Evolutionary conservation across 306 rosid species (phyloP).

Genomic region (Echinosophora koreensis): DNA sequence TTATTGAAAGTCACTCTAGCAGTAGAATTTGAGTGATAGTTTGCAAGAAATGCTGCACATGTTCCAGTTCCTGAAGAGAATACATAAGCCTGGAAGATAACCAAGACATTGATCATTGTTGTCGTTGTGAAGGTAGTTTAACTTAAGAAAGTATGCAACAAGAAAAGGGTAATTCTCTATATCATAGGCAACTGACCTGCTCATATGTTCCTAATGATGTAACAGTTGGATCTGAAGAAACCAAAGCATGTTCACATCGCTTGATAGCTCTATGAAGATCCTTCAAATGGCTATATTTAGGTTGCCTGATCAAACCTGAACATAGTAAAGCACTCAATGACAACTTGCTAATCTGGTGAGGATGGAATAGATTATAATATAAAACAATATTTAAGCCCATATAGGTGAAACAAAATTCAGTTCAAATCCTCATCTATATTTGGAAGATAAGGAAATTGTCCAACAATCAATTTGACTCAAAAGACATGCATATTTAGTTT

Average conservation of each 20-base stretch:
- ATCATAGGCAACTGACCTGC: slow-evolving; percentile 64
- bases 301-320: slow-evolving; percentile 88
- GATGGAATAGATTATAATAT: slow-evolving; percentile 8
- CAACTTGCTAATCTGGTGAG: background rate
- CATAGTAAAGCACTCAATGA: slow-evolving; percentile 36
- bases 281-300: slow-evolving; percentile 87
- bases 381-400: background rate
- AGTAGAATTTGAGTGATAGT: slow-evolving; percentile 63
- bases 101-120: slow-evolving; percentile 36
- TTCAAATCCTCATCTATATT: background rate
- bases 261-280: slow-evolving; percentile 86
- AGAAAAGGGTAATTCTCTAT: slow-evolving; percentile 20
- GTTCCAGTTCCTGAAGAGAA: slow-evolving; percentile 65
- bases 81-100: slow-evolving; percentile 73
- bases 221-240: slow-evolving; percentile 81
- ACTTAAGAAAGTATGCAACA: background rate
- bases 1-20: slow-evolving; percentile 79
- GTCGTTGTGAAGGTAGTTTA: slow-evolving; percentile 18
- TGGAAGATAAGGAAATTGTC: background rate
- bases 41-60: slow-evolving; percentile 94
- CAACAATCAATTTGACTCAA: background rate
- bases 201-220: slow-evolving; percentile 78
- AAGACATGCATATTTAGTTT: background rate
- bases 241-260: slow-evolving; percentile 82
- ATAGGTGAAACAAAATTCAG: slow-evolving; percentile 7